phyloP scores from a whole-genome alignment of 2,329 filamentous ascomycete genomes.

The Colletotrichum lupini region DNA sequence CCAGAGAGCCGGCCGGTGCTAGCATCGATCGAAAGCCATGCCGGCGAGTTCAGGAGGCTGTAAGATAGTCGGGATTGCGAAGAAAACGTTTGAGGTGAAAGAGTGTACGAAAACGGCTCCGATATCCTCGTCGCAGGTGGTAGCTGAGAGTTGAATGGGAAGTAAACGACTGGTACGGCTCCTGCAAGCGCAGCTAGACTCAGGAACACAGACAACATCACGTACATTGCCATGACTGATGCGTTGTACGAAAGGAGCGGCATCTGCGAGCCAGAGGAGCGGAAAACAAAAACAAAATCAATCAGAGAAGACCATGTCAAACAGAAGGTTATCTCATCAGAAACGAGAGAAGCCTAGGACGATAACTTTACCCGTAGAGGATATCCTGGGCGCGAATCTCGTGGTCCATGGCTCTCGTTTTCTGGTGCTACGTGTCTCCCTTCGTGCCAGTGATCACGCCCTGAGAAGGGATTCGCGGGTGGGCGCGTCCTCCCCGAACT shows the following conservation, averaged over 20 bases:
- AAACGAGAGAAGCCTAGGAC: slow-evolving; percentile 17
- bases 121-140: slow-evolving; percentile 80
- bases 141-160: slow-evolving; percentile 87
- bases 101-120: slow-evolving; percentile 75
- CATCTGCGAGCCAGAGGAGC: slow-evolving; percentile 32
- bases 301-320: slow-evolving; percentile 20
- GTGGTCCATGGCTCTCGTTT: not conserved
- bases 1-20: slow-evolving; percentile 74
- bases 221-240: slow-evolving; percentile 45
- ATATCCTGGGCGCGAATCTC: slow-evolving; percentile 23
- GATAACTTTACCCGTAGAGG: slow-evolving; percentile 3
- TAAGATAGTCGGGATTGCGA: slow-evolving; percentile 73
- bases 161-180: slow-evolving; percentile 60
- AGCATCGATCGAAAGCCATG: slow-evolving; percentile 80
- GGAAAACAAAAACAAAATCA: slow-evolving; percentile 34
- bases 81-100: slow-evolving; percentile 79
- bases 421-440: slow-evolving; percentile 19
- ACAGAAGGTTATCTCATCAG: slow-evolving; percentile 20
- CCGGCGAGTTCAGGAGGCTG: slow-evolving; percentile 71
- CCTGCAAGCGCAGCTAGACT: slow-evolving; percentile 44
- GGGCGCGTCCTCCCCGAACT: slow-evolving; percentile 11
- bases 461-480: slow-evolving; percentile 26
- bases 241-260: slow-evolving; percentile 18
- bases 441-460: slow-evolving; percentile 31
- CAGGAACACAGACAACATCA: slow-evolving; percentile 42